Base-by-base conservation (phyloP, 495 filamentous ascomycete genomes). In the Daldinia bambusicola region DNA sequence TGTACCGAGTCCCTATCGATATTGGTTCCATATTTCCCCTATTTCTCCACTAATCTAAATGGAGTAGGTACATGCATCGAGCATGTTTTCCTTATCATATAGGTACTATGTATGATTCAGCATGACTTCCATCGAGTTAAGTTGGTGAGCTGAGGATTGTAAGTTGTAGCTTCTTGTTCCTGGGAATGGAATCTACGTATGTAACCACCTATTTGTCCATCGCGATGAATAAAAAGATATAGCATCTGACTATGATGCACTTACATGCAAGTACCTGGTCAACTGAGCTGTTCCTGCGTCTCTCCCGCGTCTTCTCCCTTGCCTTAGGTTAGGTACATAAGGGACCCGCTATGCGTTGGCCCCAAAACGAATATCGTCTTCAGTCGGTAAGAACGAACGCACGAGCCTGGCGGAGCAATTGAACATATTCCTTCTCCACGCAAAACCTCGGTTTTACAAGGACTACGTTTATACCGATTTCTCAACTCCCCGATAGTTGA, bases 201-300 rank as follows among this genome's bases (percentile, higher is more conserved):
- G n/a, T 48, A 48, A 48, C 20, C 43, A 22, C 43, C 43, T 20
- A 48, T 48, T 22, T 18, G 43, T 48, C 16, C 0, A 10, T 10
- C 18, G 1, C 1, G 10, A 48, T 48, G 18, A 48, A 48, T 48
- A 22, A 20, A 45, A 20, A 7, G 8, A 45, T 45, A 45, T n/a
- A 10, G n/a, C n/a, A 20, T 45, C n/a, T 45, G 4, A 45, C 2
- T 7, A 48, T 48, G 43, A 48, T 22, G 43, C 1, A 48, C 20
- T 18, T 12, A 20, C 43, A 10, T 48, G 16, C 18, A 48, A 20
- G 9, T n/a, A 48, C 16, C 43, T 16, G 3, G 43, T 22, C 43
- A 48, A 48, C 58, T 71, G 53, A 66, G 69, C 48, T 71, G 69
- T 71, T 67, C 69, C 69, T 71, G 69, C 69, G 36, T 71, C 55